Base-by-base conservation (phyloP, 192 early-diverging fungal species). In the Rhizophagus sp. region DNA sequence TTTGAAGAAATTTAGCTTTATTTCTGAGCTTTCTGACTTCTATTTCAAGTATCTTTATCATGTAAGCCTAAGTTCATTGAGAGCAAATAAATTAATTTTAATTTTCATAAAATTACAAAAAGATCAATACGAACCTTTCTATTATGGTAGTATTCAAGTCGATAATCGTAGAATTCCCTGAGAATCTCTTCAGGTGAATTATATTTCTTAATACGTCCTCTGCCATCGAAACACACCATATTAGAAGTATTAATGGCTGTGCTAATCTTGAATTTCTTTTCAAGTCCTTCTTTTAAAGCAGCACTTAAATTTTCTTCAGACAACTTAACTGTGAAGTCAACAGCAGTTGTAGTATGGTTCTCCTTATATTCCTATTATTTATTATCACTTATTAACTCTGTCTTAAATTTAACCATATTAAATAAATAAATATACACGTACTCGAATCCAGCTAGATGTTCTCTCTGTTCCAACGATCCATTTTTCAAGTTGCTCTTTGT, bases 211-310 rank as follows among this genome's bases (percentile, higher is more conserved):
- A 99, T 90, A 10, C 94, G 91, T 25, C 95, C 96, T 36, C 96
- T 86, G 25, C 88, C 84, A 87, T 99, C 95, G 82, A 98, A 98
- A 84, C 96, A 97, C 6, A 98, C 95, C 89, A 99, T 91, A 83
- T 99, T 99, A 24, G 90, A 90, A 0, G 95, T 97, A 5, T 91
- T 81, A 52, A 99, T 88, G 25, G 88, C 85, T 12, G 88, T 85
- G 15, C 85, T 83, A 9, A 97, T 82, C 84, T 96, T 97, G 82
- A 99, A 95, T 47, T 85, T 83, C 74, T 94, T 95, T 72, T 94
- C 92, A 24, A 98, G 81, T 1, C 96, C 98, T 65, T 96, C 92
- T 19, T 84, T 76, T 79, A 94, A 92, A 1, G 93, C 95, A 65
- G 89, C 83, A 4, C 76, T 82, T 93, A 98, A 91, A 63, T 92